These are phyloP conservation scores for Chlorella variabilis DNA, from an alignment of 163 green algal genomes.

Conservation along the genomic window DNA sequence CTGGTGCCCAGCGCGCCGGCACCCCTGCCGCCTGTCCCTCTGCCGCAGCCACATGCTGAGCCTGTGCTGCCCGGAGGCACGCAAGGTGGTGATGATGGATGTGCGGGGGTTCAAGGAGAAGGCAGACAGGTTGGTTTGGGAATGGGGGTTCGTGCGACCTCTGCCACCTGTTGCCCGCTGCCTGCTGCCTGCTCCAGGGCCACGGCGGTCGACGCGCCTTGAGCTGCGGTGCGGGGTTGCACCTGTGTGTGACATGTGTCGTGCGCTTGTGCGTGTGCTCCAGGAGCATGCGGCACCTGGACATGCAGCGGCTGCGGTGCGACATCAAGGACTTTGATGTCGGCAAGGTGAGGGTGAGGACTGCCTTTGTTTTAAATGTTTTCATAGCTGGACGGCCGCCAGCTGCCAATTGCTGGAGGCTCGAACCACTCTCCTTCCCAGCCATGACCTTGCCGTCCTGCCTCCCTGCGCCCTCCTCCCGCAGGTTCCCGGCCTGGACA, in stretches of 20 bases:
- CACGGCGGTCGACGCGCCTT: background rate
- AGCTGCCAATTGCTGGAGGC: background rate
- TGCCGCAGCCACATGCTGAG: constrained; percentile 38
- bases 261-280: background rate
- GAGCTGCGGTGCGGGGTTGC: too few relatives aligned
- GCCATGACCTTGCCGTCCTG: background rate
- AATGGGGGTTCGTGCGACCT: too few relatives aligned
- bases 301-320: constrained; percentile 50
- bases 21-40: too few relatives aligned
- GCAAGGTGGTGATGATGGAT: constrained; percentile 54
- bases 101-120: constrained; percentile 53
- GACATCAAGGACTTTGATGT: constrained; percentile 52
- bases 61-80: background rate
- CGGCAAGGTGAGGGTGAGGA: background rate
- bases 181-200: background rate
- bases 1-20: too few relatives aligned
- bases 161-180: too few relatives aligned
- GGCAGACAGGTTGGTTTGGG: constrained; percentile 47
- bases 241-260: too few relatives aligned
- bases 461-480: background rate
- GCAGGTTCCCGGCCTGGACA: background rate
- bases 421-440: background rate
- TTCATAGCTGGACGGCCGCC: too few relatives aligned
- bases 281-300: constrained; percentile 52
- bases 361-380: too few relatives aligned